Base-by-base conservation (phyloP, 1,139 yeast species). In the Meyerozyma elateridarum region DNA sequence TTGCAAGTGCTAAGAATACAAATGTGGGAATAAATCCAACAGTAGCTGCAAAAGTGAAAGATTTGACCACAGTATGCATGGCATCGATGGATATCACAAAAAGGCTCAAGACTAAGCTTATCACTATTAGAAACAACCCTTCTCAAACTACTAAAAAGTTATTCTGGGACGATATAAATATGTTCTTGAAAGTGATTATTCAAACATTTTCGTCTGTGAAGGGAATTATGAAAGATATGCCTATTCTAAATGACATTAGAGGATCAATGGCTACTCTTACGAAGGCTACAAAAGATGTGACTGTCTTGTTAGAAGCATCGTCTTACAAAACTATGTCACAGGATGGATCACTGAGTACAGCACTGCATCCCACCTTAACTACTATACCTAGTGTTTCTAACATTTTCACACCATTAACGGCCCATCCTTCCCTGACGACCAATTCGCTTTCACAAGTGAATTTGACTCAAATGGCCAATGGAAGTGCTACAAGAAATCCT, bases 131-230 rank as follows among this genome's bases (percentile, higher is more conserved):
- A 20, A 67, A 69, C 20, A 68, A 66, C 28, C 67, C 76, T 1
- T 68, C 73, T n/a, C 58, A 53, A n/a, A 63, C 67, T 2, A 81
- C 83, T 21, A 77, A 83, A 40, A 68, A 74, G 38, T 67, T 69
- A 43, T 79, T 91, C 38, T 89, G 94, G 79, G 97, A 89, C 45
- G 93, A 85, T 46, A 82, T 88, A 24, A 88, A 85, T 54, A 63
- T 77, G 34, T 87, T 89, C 47, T 64, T 89, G 45, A 88, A 87
- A 49, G 81, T 94, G 0, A 82, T 87, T 36, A 82, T 88, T 39
- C 83, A 79, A 30, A 84, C 91, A 24, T 66, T 89, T 42, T 91
- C 91, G 1, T 76, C 87, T 1, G 88, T 93, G 0, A 88, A 87
- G 51, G 74, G 77, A 1, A 77, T 91, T n/a, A 82, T 85, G 73